Evolutionary conservation across 1,139 yeast species (phyloP).

Genomic region (Suhomyces chickasaworum): DNA sequence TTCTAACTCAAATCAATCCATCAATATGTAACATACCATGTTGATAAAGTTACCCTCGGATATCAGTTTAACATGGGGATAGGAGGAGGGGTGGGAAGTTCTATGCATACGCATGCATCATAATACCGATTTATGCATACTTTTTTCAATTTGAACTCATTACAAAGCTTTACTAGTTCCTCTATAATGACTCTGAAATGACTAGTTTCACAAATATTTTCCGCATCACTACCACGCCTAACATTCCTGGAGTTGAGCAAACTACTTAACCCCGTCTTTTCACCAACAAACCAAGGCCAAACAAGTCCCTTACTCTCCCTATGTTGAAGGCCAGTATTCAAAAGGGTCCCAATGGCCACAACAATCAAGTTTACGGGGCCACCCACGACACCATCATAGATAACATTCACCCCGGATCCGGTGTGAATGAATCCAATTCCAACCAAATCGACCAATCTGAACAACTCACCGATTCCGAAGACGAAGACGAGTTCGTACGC

Average conservation of each 20-base stretch:
- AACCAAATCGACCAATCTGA: conserved; percentile 4
- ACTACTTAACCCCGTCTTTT: background rate
- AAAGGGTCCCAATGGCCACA: background rate
- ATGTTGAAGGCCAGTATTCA: background rate
- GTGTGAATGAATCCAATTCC: too few relatives aligned
- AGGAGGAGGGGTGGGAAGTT: too few relatives aligned
- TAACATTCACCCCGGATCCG: too few relatives aligned
- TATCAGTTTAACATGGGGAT: too few relatives aligned
- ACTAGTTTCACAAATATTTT: background rate
- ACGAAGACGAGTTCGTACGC: conserved; percentile 48
- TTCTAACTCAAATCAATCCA: too few relatives aligned
- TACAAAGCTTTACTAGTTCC: background rate
- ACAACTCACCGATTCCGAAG: conserved; percentile 37
- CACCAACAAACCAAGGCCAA: too few relatives aligned
- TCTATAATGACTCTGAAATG: background rate
- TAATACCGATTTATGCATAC: background rate
- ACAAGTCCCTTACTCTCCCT: background rate
- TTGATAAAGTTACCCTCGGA: too few relatives aligned
- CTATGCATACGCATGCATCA: too few relatives aligned
- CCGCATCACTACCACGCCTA: background rate
- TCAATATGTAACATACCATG: too few relatives aligned
- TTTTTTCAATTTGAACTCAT: background rate
- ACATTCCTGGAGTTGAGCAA: background rate
- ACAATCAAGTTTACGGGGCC: background rate
- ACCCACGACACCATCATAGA: background rate